These are phyloP conservation scores for Coemansia sp. DNA, from an alignment of 192 early-diverging fungal genomes.

Conservation along the genomic window DNA sequence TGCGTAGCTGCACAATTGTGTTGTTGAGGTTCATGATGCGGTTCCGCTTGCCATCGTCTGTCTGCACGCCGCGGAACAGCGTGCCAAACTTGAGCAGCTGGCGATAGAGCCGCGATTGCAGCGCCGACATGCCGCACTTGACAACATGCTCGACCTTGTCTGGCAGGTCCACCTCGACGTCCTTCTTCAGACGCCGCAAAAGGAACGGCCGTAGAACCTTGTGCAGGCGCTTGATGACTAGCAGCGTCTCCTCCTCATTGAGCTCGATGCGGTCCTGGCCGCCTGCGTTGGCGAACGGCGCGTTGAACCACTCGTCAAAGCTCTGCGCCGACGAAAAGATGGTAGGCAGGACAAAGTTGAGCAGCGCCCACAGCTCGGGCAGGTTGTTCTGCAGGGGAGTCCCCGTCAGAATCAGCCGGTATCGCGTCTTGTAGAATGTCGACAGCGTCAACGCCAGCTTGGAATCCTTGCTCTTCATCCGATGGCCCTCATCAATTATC, in stretches of 20 bases:
- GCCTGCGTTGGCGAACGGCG: constrained; percentile 79
- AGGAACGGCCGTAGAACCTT: constrained; percentile 97
- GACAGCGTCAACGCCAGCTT: constrained; percentile 84
- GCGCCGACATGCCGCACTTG: constrained; percentile 84
- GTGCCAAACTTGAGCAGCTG: constrained; percentile 81
- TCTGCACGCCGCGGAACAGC: constrained; percentile 60
- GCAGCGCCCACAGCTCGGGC: constrained; percentile 92
- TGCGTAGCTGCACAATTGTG: constrained; percentile 96
- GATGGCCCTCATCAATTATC: constrained; percentile 99
- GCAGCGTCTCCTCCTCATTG: constrained; percentile 97
- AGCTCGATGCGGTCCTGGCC: constrained; percentile 88
- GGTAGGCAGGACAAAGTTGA: constrained; percentile 94
- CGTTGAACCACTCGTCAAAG: constrained; percentile 99
- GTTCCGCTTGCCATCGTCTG: constrained; percentile 37
- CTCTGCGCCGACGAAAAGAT: constrained; percentile 96
- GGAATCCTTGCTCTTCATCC: constrained; percentile 94
- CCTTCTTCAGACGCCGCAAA: constrained; percentile 93
- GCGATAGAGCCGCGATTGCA: constrained; percentile 81
- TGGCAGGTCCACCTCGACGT: constrained; percentile 96
- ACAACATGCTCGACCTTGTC: constrained; percentile 96
- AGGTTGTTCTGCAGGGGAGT: constrained; percentile 99
- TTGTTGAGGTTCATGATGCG: constrained; percentile 76
- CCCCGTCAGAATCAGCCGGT: constrained; percentile 94
- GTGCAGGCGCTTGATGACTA: constrained; percentile 95
- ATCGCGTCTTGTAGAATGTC: constrained; percentile 85